Evolutionary conservation across 495 filamentous ascomycete species (phyloP), one percentile per base, ranked within the genome.

Genomic region (Jackrogersella multiformis): DNA sequence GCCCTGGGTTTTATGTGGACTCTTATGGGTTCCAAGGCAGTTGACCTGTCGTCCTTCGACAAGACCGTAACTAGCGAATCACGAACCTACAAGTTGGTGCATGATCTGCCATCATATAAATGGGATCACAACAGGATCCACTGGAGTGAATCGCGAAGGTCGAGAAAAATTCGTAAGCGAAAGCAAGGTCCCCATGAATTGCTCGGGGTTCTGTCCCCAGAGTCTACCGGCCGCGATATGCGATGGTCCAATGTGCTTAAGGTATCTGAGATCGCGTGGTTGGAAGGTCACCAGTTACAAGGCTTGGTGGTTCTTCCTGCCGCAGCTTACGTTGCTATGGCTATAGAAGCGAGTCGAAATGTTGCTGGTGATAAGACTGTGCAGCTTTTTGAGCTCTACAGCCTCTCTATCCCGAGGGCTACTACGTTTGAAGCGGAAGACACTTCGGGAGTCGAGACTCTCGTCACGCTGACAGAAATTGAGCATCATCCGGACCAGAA

Each of bases 241-340:
- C 58, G 71, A 0, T 88, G 84, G 84, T 59, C 71, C 2, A 78
- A 87, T 38, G 16, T 76, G 5, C 49, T 87, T 0, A 61, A 71
- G 2, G 23, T 71, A 0, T 45, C 52, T 0, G 82, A 87, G 42
- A 51, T 78, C 0, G 74, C 78, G 0, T 88, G 84, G 85, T 32
- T 87, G 0, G 8, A 44, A 0, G 79, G 79, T 35, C 85, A 87
- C 65, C 39, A 51, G 8, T 1, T 81, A 0, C 74, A 81, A 21
- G 56, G 66, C 7, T 67, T 77, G 42, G 61, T 62, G 7, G 74
- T 90, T 0, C 86, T 87, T 32, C 87, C 88, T 0, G 86, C 77
- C 4, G 79, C 86, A 0, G 84, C 76, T 0, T 88, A 86, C 60
- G 59, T 84, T 2, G 72, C 74, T 0, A 78, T 79, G 39, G 82